Evolutionary conservation across 2,329 filamentous ascomycete genomes (phyloP).

Genomic region (Paraphaeosphaeria minitans): DNA sequence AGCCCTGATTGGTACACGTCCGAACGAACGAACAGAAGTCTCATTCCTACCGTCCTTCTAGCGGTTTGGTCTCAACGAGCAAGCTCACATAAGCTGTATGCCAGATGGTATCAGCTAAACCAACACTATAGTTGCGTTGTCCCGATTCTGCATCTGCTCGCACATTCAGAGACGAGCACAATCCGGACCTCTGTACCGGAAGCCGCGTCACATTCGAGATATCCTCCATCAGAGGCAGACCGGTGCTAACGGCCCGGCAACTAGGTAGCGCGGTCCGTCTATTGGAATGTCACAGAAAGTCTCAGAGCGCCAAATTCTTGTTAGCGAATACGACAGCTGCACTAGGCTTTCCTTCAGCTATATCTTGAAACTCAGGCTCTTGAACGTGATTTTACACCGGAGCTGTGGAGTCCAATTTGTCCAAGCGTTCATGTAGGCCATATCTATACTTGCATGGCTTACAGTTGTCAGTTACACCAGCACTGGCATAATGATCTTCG

Average conservation of each 20-base stretch:
- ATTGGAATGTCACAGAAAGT: neutral
- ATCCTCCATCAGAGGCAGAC: neutral
- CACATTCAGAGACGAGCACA: neutral
- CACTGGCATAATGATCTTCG: neutral
- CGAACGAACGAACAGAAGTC: too few relatives aligned
- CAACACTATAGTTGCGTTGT: neutral
- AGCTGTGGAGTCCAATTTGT: neutral
- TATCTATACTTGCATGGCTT: neutral
- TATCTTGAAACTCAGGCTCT: neutral
- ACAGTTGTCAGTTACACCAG: neutral
- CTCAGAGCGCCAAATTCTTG: neutral
- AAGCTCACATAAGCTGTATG: too few relatives aligned
- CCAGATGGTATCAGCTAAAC: neutral
- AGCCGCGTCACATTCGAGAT: neutral
- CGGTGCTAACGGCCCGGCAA: too few relatives aligned
- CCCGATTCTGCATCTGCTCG: neutral
- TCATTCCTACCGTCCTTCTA: too few relatives aligned
- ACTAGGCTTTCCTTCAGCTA: neutral
- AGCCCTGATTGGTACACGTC: too few relatives aligned
- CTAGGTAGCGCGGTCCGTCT: neutral
- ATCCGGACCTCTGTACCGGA: neutral
- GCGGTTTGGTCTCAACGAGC: too few relatives aligned
- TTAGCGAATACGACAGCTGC: conserved; percentile 4
- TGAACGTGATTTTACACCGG: neutral
- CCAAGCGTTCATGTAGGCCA: neutral